phyloP scores from a whole-genome alignment of 345 rosid species.

The Combretum micranthum region DNA sequence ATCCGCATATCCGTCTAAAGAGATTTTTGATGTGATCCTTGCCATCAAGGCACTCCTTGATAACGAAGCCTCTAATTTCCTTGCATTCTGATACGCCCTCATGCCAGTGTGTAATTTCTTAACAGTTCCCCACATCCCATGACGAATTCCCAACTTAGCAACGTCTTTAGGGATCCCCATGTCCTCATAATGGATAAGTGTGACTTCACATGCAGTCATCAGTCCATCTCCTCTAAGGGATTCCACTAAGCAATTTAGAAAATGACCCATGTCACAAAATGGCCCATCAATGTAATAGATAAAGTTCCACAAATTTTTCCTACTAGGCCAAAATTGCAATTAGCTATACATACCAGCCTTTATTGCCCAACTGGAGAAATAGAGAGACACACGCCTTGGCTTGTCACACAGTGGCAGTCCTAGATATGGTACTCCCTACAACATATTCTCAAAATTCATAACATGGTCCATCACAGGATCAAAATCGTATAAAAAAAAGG shows the following conservation, averaged over 20 bases:
- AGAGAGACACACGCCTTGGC: conserved; percentile 85
- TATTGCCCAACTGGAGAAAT: conserved; percentile 90
- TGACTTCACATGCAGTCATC: conserved; percentile 74
- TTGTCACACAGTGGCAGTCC: conserved; percentile 68
- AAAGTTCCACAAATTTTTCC: neutral
- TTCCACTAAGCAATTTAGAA: conserved; percentile 51
- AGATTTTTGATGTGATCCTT: conserved; percentile 56
- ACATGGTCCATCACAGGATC: neutral
- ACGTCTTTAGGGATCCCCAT: conserved; percentile 99
- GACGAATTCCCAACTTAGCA: conserved; percentile 87
- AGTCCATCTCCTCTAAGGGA: conserved; percentile 86
- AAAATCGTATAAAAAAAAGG: neutral
- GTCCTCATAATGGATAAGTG: conserved; percentile 83
- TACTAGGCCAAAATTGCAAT: neutral
- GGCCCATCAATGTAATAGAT: neutral
- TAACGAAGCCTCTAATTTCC: conserved; percentile 44
- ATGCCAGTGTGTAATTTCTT: conserved; percentile 79
- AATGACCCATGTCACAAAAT: neutral
- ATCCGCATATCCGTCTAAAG: conserved; percentile 33
- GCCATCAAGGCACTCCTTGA: conserved; percentile 75
- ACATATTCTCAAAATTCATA: neutral
- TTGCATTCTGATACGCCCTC: conserved; percentile 77
- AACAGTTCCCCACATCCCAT: conserved; percentile 97
- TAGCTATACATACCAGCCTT: conserved; percentile 51
- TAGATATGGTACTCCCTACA: conserved; percentile 67